Percentiles rank a stretch among this genome's conserved stretches.
These are phyloP conservation scores for Ophiocordyceps sinensis DNA, from an alignment of 2,329 filamentous ascomycete genomes.

Conservation along the genomic window DNA sequence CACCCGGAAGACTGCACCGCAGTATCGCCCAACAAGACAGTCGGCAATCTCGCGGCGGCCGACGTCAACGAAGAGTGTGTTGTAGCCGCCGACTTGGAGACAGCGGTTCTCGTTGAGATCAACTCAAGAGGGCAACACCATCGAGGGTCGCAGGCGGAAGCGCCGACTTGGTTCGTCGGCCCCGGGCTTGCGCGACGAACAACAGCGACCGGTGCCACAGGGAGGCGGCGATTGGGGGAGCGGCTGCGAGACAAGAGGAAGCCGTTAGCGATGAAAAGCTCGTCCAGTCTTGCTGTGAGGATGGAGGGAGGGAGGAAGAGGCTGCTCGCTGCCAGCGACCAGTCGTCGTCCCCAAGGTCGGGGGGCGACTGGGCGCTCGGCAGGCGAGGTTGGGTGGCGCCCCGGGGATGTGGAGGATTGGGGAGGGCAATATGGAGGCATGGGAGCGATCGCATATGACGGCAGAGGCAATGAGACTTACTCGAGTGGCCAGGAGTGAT, in stretches of 20 bases:
- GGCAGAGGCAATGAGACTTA: conserved; percentile 21
- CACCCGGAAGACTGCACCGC: conserved; percentile 6
- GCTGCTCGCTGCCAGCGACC: conserved; percentile 1
- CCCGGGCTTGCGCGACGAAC: conserved; percentile 16
- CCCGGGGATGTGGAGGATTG: conserved; percentile 7
- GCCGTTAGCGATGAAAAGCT: conserved; percentile 3
- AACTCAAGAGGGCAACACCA: conserved; percentile 13
- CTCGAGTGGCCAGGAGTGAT: conserved; percentile 18
- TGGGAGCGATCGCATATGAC: conserved; percentile 20
- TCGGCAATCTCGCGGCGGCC: conserved; percentile 11
- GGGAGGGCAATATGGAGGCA: conserved; percentile 11
- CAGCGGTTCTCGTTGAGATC: conserved; percentile 7
- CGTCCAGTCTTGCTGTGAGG: neutral
- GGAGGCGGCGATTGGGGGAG: conserved; percentile 8
- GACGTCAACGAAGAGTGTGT: conserved; percentile 8
- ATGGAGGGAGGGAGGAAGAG: conserved; percentile 1
- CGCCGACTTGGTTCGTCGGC: conserved; percentile 14
- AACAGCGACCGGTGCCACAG: conserved; percentile 4
- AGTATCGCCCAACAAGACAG: conserved; percentile 12
- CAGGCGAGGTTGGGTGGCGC: conserved; percentile 4
- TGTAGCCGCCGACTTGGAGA: conserved; percentile 6
- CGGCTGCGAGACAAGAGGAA: conserved; percentile 1
- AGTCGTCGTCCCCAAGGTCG: conserved; percentile 1
- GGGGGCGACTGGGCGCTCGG: neutral
- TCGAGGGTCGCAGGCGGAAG: conserved; percentile 17